Base-by-base conservation (phyloP, 1,284 basidiomycete species). In the Marasmius sp. region DNA sequence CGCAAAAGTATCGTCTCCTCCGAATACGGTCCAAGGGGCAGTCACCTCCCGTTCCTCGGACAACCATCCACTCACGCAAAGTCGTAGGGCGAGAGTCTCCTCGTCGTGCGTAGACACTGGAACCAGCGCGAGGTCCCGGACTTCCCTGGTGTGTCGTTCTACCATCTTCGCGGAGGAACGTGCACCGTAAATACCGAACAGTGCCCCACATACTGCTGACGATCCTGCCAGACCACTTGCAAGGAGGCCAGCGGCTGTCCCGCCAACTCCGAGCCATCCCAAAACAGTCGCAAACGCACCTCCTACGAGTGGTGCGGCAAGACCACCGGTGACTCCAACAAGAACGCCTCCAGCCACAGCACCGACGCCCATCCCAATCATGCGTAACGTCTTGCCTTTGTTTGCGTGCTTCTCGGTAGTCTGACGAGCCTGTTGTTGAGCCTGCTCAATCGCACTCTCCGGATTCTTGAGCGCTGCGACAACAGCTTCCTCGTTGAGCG, bases 1-100 rank as follows among this genome's bases (percentile, higher is more conserved):
- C 5, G 85, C 84, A 67, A 79, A 84, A 0, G 84, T 85, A 64
- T 86, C 84, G 54, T 82, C 79, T 10, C 78, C 81, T 22, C 70
- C 77, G 65, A 84, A 83, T 4, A 85, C 70, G 0, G 75, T 79
- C 85, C 85, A 86, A 2, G 85, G 85, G 6, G 76, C 78, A 2
- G 75, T 77, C 16, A 86, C 79, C 66, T 86, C 84, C 5, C 76
- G 73, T 39, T 68, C 70, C 8, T 73, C 69, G 7, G 73, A 68
- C 49, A 86, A 68, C 85, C 85, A 87, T 9, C 85, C 85, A 63
- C 82, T 85, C 6, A 85, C 77, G 64, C 85, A 86, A 22, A 87
- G 66, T 41, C 83, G 73, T 0, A 85, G 79, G 0, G 79, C 83
- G 47, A 86, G 74, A 1, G 82, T 83, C 50, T 85, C 81, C 47